Percentiles rank a stretch among this genome's conserved stretches.
phyloP scores from a whole-genome alignment of 2,329 filamentous ascomycete genomes.

The Diaporthe sp. region DNA sequence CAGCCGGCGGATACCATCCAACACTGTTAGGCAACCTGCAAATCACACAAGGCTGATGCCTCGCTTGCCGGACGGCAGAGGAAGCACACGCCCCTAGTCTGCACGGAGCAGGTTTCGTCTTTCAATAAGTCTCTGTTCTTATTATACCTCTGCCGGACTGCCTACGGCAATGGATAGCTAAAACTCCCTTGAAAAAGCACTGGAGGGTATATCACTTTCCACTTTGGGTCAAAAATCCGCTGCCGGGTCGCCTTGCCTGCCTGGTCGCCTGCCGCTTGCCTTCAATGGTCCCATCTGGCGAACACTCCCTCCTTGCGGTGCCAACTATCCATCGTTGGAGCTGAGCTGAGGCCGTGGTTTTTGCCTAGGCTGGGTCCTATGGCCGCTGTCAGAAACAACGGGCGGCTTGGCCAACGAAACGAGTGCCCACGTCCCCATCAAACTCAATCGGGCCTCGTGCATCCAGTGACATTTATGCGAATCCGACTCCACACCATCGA shows the following conservation, averaged over 20 bases:
- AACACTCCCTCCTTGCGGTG: constrained; percentile 11
- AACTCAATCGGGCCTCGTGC: constrained; percentile 13
- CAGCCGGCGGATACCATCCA: background rate
- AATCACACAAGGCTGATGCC: constrained; percentile 9
- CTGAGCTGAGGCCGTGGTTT: background rate
- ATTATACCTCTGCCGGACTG: background rate
- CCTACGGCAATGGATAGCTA: background rate
- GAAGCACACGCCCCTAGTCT: background rate
- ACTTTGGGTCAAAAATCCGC: constrained; percentile 5
- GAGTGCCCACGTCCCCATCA: background rate
- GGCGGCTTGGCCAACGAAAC: constrained; percentile 27
- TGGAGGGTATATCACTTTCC: background rate
- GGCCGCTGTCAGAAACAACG: constrained; percentile 27
- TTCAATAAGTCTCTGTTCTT: background rate
- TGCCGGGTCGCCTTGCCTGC: constrained; percentile 17
- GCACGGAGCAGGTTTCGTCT: background rate
- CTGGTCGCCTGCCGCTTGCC: background rate
- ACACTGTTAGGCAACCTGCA: background rate
- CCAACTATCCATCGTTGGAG: background rate
- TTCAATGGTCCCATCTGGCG: constrained; percentile 12
- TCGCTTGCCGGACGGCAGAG: constrained; percentile 13
- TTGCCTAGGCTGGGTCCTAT: background rate
- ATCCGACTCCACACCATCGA: background rate
- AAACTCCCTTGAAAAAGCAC: background rate
- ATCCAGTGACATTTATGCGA: background rate